Percentiles rank a stretch among this genome's conserved stretches.
phyloP scores from a whole-genome alignment of 139 green algal genomes.

The Micractinium conductrix region DNA sequence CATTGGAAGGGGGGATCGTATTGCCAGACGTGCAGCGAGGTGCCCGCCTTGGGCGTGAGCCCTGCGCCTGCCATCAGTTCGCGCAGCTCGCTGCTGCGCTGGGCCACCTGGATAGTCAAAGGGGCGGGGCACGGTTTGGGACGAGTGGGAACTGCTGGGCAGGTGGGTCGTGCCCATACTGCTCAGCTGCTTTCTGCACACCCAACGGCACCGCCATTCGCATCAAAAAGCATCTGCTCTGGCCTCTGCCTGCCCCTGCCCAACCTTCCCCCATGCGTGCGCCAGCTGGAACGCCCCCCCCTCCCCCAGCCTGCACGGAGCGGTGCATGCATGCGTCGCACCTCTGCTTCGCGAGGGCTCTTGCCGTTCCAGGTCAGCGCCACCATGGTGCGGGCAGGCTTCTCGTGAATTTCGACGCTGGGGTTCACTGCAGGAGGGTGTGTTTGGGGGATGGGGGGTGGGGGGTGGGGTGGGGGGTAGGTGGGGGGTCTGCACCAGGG shows the following conservation, averaged over 20 bases:
- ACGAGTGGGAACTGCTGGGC: too few relatives aligned
- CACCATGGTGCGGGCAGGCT: conserved; percentile 54
- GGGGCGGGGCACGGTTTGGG: too few relatives aligned
- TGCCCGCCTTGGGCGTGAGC: conserved; percentile 10
- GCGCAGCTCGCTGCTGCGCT: conserved; percentile 46
- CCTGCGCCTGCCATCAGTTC: conserved; percentile 24
- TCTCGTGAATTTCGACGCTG: conserved; percentile 52
- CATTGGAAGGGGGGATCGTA: conserved; percentile 33
- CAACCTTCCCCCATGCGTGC: too few relatives aligned
- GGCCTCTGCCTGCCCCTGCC: too few relatives aligned
- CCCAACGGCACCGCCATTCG: too few relatives aligned
- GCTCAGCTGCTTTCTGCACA: too few relatives aligned
- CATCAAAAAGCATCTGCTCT: too few relatives aligned
- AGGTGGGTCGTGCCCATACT: too few relatives aligned
- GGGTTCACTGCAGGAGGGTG: conserved; percentile 47
- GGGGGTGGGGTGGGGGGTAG: background rate
- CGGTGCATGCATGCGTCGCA: too few relatives aligned
- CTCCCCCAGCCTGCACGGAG: too few relatives aligned
- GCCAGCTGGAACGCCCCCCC: too few relatives aligned
- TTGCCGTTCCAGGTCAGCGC: conserved; percentile 57
- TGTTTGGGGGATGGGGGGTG: background rate
- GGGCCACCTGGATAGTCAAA: conserved; percentile 27
- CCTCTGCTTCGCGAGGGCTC: conserved; percentile 30
- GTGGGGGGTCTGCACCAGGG: background rate
- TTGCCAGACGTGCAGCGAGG: conserved; percentile 37